Base-by-base conservation (phyloP, 345 rosid genomes). In the Kernera saxatilis region DNA sequence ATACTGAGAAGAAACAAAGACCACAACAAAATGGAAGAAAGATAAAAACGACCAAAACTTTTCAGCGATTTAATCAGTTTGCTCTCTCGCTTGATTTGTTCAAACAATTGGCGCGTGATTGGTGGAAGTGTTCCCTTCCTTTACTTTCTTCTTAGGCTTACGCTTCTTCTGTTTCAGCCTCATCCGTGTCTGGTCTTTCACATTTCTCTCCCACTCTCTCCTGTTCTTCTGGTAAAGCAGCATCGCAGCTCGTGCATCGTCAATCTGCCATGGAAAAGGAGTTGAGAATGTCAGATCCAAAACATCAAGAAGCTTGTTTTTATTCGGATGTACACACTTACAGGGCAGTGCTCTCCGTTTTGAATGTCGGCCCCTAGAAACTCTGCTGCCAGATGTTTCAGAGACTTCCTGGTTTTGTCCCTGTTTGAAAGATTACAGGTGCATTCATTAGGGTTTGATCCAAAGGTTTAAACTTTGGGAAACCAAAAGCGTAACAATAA, bases 321-420 rank as follows among this genome's bases (percentile, higher is more conserved):
- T 72, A 23, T 41, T 69, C 37, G 35, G 15, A 46, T 53, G 71
- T 37, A 35, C 6, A 73, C 43, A 79, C 88, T 89, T 79, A 94
- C 99, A 46, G 99, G 85, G 63, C 97, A 91, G 71, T 94, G 99
- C 83, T 94, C 97, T 63, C 99, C 97, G 46, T 79, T 83, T 77
- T 94, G 99, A 73, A 94, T 94, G 53, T 86, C 82, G 36, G 83
- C 88, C n/a, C 87, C 91, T 63, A 94, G 86, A 79, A 89, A 73
- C 81, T 94, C 96, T 0, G 88, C 49, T 27, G 96, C 95, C 44
- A 94, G 88, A 83, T 91, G 96, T 53, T 81, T 80, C 53, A 91
- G 88, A 6, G 96, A 82, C 76, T 81, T 91, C 71, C 93, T 79
- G 9, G 82, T 68, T 44, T 84, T 73, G 49, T 76, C 91, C 81